Conservation (phyloP, 1,284 basidiomycete species). For the Sporisorium graminicola region DNA sequence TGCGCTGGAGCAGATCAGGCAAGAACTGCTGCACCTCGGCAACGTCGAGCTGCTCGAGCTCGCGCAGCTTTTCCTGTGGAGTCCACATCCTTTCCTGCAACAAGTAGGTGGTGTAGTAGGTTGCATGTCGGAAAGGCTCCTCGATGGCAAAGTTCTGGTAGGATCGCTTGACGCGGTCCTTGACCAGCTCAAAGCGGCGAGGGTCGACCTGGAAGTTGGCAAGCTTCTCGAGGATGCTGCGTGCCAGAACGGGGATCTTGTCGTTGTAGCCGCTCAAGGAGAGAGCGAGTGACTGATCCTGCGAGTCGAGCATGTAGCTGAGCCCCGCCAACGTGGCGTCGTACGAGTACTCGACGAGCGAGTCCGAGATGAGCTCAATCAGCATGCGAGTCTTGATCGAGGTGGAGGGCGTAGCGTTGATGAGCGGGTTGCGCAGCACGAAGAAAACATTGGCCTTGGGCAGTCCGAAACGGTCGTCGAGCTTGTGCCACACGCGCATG, state of each 20-base stretch:
- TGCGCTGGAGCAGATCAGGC: constrained; percentile 76
- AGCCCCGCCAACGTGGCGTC: constrained; percentile 93
- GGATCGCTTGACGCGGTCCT: constrained; percentile 77
- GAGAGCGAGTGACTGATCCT: constrained; percentile 79
- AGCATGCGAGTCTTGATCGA: constrained; percentile 77
- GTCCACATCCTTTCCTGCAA: constrained; percentile 83
- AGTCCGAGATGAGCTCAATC: constrained; percentile 87
- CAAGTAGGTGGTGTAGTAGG: constrained; percentile 82
- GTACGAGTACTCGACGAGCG: constrained; percentile 90
- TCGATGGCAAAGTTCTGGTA: constrained; percentile 83
- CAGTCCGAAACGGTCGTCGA: constrained; percentile 68
- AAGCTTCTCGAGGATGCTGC: constrained; percentile 81
- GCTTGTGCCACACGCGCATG: constrained; percentile 68
- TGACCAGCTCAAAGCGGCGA: constrained; percentile 83
- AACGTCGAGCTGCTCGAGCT: constrained; percentile 80
- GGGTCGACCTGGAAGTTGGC: constrained; percentile 79
- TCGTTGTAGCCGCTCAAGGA: constrained; percentile 91
- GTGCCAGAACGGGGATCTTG: constrained; percentile 83
- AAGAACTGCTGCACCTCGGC: constrained; percentile 82
- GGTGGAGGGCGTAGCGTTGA: constrained; percentile 67
- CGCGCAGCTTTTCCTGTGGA: constrained; percentile 82
- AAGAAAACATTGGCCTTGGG: constrained; percentile 69
- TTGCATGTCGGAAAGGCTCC: constrained; percentile 84
- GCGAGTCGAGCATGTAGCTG: constrained; percentile 79
- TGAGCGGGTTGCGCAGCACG: constrained; percentile 65